Evolutionary conservation across 179 eudicot genomes (phyloP).

Genomic region (Pouteria campechiana): DNA sequence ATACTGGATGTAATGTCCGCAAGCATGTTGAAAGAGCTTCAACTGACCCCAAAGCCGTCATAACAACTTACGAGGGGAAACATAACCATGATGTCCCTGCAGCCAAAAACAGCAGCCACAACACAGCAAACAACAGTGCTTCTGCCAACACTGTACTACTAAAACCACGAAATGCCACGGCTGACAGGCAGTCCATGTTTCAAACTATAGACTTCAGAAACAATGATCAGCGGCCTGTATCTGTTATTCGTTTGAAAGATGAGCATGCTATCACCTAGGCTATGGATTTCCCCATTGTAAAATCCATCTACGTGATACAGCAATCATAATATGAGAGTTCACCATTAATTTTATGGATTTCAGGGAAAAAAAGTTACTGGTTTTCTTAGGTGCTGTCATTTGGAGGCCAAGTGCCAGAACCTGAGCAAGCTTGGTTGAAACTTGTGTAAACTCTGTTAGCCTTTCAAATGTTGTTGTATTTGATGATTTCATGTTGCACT

Average conservation of each 20-base stretch:
- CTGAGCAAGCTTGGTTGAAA: too few relatives aligned
- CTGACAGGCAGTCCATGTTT: slow-evolving; percentile 15
- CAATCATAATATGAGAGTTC: too few relatives aligned
- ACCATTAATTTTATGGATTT: too few relatives aligned
- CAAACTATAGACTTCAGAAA: slow-evolving; percentile 22
- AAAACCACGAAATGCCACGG: slow-evolving; percentile 27
- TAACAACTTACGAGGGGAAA: slow-evolving; percentile 91
- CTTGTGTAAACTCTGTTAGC: too few relatives aligned
- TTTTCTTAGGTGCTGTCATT: too few relatives aligned
- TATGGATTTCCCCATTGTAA: too few relatives aligned
- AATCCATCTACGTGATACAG: too few relatives aligned
- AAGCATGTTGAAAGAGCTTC: slow-evolving; percentile 93
- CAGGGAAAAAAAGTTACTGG: too few relatives aligned
- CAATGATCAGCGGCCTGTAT: slow-evolving; percentile 28
- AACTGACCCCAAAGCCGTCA: slow-evolving; percentile 72
- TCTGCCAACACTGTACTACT: slow-evolving; percentile 18
- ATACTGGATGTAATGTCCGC: slow-evolving; percentile 73
- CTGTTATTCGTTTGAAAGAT: slow-evolving; percentile 49
- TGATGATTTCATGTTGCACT: too few relatives aligned
- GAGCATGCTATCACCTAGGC: too few relatives aligned
- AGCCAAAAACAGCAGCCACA: slow-evolving; percentile 68
- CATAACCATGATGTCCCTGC: slow-evolving; percentile 80
- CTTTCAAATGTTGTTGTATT: too few relatives aligned
- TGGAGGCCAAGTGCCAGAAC: too few relatives aligned
- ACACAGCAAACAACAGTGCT: slow-evolving; percentile 28